Base-by-base conservation (phyloP, 176 grass and related monocot genomes). In the Hsuehochloa calcarea region DNA sequence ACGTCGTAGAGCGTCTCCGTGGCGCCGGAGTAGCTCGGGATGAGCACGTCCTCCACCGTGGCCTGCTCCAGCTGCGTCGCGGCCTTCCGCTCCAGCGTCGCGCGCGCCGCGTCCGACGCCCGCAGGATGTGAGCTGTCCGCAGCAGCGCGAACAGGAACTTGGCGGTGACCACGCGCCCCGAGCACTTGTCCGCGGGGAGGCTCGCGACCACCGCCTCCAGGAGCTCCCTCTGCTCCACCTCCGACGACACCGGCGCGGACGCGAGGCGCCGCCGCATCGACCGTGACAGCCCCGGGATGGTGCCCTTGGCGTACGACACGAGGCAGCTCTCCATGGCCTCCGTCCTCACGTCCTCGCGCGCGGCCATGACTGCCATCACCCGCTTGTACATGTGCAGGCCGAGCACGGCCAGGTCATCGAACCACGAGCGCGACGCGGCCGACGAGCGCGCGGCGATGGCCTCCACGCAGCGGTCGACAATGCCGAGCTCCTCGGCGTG, bases 1-100 rank as follows among this genome's bases (percentile, higher is more conserved):
- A 95, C 91, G 85, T 98, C 93, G 72, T 98, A 98, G 54, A 98
- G 88, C 82, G 82, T 95, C 77, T 98, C 96, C 12, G 65, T 25
- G 6, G 68, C 39, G 90, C 89, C 85, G 51, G 93, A 98, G 85
- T 92, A 98, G 77, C 70, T 96, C 60, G 93, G 93, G 80, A 98
- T 90, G 52, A 98, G 88, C 65, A 98, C 77, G 62, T 98, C 93
- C 49, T 98, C 93, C 51, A 98, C 34, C 41, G 91, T 75, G 25
- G 93, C 90, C 58, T 87, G 88, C 27, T 94, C 88, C 78, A 98
- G 86, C 86, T 86, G 90, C 76, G 84, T 92, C 9, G 81, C 93
- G 13, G 89, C 91, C 86, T 92, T 94, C 25, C 90, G 84, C 80
- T 98, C 93, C n/a, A 98, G 91, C 20, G 68, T 82, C 3, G 54